Base-by-base conservation (phyloP, 495 filamentous ascomycete genomes). In the Aspergillus leporis region DNA sequence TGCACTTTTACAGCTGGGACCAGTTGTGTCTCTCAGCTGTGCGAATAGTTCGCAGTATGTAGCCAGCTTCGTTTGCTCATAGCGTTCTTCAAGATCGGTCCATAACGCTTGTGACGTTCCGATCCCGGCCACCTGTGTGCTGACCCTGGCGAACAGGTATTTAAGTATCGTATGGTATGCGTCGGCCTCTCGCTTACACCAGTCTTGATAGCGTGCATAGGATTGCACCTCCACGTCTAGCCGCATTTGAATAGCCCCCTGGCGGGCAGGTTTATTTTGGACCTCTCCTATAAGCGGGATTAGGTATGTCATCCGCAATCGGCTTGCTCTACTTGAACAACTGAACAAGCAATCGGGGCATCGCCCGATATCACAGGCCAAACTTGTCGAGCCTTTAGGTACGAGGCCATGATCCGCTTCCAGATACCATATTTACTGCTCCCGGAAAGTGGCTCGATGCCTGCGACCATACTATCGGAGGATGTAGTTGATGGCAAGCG, bases 151-250 rank as follows among this genome's bases (percentile, higher is more conserved):
- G 14, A 46, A 59, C 28, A 55, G 58, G 38, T 60, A 55, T 54
- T 53, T 57, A 18, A 53, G 34, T 9, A 53, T 40, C 36, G 51
- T 53, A 38, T 53, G 51, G 10, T 53, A 53, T n/a, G 51, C 51
- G 22, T 53, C 32, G 25, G 38, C 48, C 47, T 23, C 59, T 36
- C 49, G 28, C 38, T 22, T n/a, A 38, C 32, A 53, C 51, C 51
- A 53, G 31, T 53, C 51, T 38, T 53, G n/a, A 32, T 53, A 53
- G 51, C 51, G 36, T 36, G 50, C 54, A 57, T 61, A 56, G 12
- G 59, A 52, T 41, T 61, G 53, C 43, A 51, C 59, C 34, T 56
- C 47, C 25, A 61, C 46, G 55, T 61, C 59, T 43, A 61, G 59
- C 52, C 53, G 30, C 46, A 54, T 54, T 32, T 56, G 52, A 21